Percentiles rank a stretch among this genome's conserved stretches.
Evolutionary conservation across 495 filamentous ascomycete genomes (phyloP).

Genomic region (Penicillium egyptiacum): DNA sequence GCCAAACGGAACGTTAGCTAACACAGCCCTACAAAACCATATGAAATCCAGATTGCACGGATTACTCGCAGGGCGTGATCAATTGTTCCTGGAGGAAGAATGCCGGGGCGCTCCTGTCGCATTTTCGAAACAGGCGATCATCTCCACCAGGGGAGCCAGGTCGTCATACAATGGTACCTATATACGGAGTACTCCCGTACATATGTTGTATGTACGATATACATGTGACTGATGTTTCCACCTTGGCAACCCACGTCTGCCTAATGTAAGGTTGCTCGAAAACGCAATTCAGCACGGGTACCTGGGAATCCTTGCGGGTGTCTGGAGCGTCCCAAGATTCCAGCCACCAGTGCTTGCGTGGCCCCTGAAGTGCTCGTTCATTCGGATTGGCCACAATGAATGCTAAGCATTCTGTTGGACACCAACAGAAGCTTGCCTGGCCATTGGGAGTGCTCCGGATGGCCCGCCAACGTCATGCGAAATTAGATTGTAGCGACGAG

Average conservation of each 20-base stretch:
- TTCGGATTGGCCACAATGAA: conserved; percentile 19
- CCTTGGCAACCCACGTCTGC: neutral
- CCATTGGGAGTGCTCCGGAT: conserved; percentile 16
- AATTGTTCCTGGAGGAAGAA: conserved; percentile 16
- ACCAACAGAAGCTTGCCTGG: conserved; percentile 7
- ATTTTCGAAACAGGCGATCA: conserved; percentile 15
- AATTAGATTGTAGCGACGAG: conserved; percentile 12
- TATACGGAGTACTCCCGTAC: too few species aligned
- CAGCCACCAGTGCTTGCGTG: conserved; percentile 33
- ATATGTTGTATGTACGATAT: too few species aligned
- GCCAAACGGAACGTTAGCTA: neutral
- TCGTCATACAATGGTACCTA: conserved; percentile 16
- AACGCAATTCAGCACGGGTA: conserved; percentile 7
- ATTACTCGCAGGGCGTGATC: neutral
- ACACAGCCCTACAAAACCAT: neutral
- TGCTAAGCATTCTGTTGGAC: conserved; percentile 31
- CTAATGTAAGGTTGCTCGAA: neutral
- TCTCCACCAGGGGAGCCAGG: conserved; percentile 6
- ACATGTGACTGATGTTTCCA: conserved; percentile 9
- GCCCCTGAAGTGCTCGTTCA: neutral
- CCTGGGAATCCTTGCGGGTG: conserved; percentile 12
- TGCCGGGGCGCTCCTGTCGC: conserved; percentile 17
- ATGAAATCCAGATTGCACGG: neutral
- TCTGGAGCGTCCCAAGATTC: conserved; percentile 9
- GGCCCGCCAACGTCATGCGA: conserved; percentile 26